Evolutionary conservation across 1,139 yeast genomes (phyloP).

Genomic region (Nakaseomyces glabratus): DNA sequence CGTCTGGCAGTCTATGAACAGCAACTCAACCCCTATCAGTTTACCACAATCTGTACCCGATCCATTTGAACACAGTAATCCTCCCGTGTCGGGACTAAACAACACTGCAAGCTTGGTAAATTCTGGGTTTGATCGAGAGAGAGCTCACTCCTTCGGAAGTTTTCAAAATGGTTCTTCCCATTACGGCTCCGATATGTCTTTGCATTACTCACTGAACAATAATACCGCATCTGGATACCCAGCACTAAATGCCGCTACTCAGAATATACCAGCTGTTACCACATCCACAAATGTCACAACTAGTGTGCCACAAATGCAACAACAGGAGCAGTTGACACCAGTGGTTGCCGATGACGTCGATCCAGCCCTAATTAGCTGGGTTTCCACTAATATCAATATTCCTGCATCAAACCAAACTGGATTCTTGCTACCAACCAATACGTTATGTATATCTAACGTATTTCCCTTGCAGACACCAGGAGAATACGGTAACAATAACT

Average conservation of each 20-base stretch:
- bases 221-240: not conserved
- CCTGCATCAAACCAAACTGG: constrained; percentile 42
- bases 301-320: not conserved
- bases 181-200: constrained; percentile 4
- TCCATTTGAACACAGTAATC: constrained; percentile 2
- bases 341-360: constrained; percentile 45
- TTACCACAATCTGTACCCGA: constrained; percentile 1
- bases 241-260: not conserved
- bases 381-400: constrained; percentile 55
- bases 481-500: constrained; percentile 31
- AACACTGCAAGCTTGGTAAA: too few relatives aligned
- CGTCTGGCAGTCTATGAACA: too few relatives aligned
- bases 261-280: too few relatives aligned
- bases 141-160: too few relatives aligned
- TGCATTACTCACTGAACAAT: constrained; percentile 1
- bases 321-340: constrained; percentile 19
- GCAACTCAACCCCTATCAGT: constrained; percentile 1
- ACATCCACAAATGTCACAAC: not conserved
- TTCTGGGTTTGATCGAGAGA: too few relatives aligned
- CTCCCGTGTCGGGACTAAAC: not conserved
- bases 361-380: constrained; percentile 38
- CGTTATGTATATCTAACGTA: constrained; percentile 59
- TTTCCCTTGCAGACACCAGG: constrained; percentile 47
- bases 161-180: not conserved
- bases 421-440: constrained; percentile 40